These are phyloP conservation scores for Kandelia obovata DNA, from an alignment of 345 rosid species.

Conservation along the genomic window DNA sequence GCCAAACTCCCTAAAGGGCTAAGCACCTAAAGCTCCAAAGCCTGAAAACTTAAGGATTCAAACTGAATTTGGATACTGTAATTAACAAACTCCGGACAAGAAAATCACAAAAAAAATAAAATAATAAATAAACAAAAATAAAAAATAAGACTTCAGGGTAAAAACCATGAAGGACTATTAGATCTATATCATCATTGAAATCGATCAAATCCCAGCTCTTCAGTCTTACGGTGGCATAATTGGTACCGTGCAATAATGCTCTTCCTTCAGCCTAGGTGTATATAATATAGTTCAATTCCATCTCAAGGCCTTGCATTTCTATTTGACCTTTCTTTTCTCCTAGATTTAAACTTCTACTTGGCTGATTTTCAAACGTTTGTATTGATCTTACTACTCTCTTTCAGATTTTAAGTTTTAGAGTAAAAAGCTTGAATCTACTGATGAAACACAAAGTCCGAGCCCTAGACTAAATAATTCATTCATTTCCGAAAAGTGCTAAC, in stretches of 20 bases:
- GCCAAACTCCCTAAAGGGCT: no score
- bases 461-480: no score
- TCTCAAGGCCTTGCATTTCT: not conserved
- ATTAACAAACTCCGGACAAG: no score
- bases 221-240: not conserved
- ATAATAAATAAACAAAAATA: no score
- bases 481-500: no score
- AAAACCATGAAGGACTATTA: no score
- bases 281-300: not conserved
- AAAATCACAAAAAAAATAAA: no score
- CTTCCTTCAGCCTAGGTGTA: not conserved
- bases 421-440: not conserved
- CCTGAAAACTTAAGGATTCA: no score
- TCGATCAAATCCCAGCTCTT: not conserved
- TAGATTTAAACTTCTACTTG: not conserved
- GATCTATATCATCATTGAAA: no score
- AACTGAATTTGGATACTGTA: no score
- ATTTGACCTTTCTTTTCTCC: not conserved
- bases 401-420: not conserved
- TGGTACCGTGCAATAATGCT: not conserved
- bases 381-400: not conserved
- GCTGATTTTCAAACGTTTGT: not conserved
- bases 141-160: no score
- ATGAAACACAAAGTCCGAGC: not conserved
- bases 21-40: no score